Conservation (phyloP, 257 asterid genomes). For the Scutellaria baicalensis region DNA sequence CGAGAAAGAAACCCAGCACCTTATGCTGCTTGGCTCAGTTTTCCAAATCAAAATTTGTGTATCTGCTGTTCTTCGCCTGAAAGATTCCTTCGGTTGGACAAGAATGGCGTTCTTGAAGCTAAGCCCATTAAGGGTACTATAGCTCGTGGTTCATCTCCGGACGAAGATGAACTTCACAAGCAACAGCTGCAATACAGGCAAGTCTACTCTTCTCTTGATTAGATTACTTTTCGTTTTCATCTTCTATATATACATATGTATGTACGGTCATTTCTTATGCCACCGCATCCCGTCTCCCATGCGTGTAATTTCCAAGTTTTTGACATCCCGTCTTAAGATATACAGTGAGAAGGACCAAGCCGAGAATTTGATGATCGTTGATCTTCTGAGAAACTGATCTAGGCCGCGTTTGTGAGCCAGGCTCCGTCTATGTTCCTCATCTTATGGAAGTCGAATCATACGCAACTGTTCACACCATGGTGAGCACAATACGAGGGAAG, state of each 20-base stretch:
- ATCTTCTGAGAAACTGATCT: constrained; percentile 90
- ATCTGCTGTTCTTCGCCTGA: constrained; percentile 97
- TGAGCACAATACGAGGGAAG: constrained; percentile 77
- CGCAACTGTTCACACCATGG: constrained; percentile 96
- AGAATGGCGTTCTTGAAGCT: constrained; percentile 79
- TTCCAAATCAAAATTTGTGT: constrained; percentile 52
- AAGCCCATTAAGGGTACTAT: constrained; percentile 94
- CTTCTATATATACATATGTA: background rate
- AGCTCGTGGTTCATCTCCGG: constrained; percentile 73
- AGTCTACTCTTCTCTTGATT: background rate
- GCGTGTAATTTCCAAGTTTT: background rate
- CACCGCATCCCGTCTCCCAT: background rate
- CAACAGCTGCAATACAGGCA: constrained; percentile 78
- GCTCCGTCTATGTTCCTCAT: constrained; percentile 85
- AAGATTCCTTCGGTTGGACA: constrained; percentile 79
- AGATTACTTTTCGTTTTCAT: too few species aligned
- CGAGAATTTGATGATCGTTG: constrained; percentile 95
- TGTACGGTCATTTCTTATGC: background rate
- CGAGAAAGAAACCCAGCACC: constrained; percentile 91
- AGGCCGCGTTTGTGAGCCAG: constrained; percentile 97
- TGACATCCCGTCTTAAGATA: background rate
- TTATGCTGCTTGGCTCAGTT: constrained; percentile 93
- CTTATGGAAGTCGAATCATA: constrained; percentile 96
- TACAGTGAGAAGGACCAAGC: constrained; percentile 98
- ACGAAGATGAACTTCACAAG: constrained; percentile 68